phyloP scores from a whole-genome alignment of 2,329 filamentous ascomycete genomes.

The Fusarium austroafricanum region DNA sequence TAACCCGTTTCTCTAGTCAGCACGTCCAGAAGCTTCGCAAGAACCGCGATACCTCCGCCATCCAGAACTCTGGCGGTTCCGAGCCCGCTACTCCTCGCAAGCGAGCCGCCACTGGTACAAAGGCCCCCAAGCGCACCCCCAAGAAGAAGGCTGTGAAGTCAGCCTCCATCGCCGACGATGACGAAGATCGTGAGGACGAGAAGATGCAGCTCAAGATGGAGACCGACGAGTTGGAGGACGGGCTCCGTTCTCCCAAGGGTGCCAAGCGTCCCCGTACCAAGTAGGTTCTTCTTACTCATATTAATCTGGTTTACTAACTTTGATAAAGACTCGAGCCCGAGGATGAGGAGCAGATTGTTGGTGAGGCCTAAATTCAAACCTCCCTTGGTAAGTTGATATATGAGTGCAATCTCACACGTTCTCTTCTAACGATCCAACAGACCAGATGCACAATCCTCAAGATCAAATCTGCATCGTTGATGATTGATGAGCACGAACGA shows the following conservation, averaged over 20 bases:
- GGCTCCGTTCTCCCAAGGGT: constrained; percentile 10
- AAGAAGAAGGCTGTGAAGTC: constrained; percentile 44
- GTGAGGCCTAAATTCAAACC: constrained; percentile 13
- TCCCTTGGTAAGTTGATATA: constrained; percentile 4
- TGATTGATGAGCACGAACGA: not conserved
- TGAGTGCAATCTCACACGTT: not conserved
- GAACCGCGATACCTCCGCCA: constrained; percentile 47
- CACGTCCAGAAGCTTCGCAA: constrained; percentile 60
- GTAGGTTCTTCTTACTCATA: constrained; percentile 14
- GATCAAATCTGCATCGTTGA: not conserved
- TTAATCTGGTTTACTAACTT: constrained; percentile 7
- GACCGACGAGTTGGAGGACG: constrained; percentile 16
- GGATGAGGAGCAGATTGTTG: constrained; percentile 1
- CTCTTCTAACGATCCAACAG: not conserved
- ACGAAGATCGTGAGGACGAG: constrained; percentile 43
- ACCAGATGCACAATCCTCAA: too few species aligned
- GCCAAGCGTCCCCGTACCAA: constrained; percentile 46
- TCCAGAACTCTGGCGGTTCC: constrained; percentile 34
- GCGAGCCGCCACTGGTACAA: constrained; percentile 13
- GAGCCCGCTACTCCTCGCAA: constrained; percentile 43
- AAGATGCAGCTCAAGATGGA: constrained; percentile 47
- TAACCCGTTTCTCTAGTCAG: constrained; percentile 52
- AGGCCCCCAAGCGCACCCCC: constrained; percentile 47
- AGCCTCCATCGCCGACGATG: constrained; percentile 28
- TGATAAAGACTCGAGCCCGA: constrained; percentile 31